Evolutionary conservation across 345 rosid species (phyloP).

Genomic region (Acer yangbiense): DNA sequence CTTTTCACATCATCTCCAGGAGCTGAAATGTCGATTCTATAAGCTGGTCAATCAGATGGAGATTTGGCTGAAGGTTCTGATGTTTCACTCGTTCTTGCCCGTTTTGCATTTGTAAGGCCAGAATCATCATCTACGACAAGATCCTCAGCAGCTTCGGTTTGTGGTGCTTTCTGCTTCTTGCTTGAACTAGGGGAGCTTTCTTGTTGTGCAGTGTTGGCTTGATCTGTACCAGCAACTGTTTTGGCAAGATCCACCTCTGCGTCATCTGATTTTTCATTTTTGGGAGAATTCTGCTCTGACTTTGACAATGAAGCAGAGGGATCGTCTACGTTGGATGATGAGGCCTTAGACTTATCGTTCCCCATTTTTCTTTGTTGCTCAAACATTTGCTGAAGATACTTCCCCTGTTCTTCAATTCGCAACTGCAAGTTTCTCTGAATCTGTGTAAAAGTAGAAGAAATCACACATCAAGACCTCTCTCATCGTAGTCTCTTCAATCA

Average conservation of each 20-base stretch:
- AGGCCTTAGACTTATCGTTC: conserved; percentile 23
- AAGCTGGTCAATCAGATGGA: background rate
- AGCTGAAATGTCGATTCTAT: background rate
- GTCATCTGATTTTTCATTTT: conserved; percentile 14
- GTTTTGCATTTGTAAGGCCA: conserved; percentile 18
- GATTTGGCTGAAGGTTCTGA: conserved; percentile 3
- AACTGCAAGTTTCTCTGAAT: conserved; percentile 82
- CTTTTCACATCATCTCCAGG: background rate
- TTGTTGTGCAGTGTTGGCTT: background rate
- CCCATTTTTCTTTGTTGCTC: conserved; percentile 53
- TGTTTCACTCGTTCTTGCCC: conserved; percentile 17
- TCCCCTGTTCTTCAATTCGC: conserved; percentile 83
- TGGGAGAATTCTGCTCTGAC: background rate
- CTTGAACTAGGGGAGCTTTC: conserved; percentile 3
- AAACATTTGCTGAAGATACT: conserved; percentile 58
- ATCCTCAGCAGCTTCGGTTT: background rate
- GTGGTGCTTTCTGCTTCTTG: conserved; percentile 20
- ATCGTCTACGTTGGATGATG: conserved; percentile 9
- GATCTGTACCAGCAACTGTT: background rate
- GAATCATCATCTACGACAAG: conserved; percentile 3
- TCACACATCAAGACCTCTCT: background rate
- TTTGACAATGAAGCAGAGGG: conserved; percentile 3
- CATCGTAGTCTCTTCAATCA: background rate
- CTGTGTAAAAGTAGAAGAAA: conserved; percentile 37
- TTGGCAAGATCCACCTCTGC: conserved; percentile 12